These are phyloP conservation scores for Lodderomyces pseudojiufengensis DNA, from an alignment of 1,139 yeast species.

Conservation along the genomic window DNA sequence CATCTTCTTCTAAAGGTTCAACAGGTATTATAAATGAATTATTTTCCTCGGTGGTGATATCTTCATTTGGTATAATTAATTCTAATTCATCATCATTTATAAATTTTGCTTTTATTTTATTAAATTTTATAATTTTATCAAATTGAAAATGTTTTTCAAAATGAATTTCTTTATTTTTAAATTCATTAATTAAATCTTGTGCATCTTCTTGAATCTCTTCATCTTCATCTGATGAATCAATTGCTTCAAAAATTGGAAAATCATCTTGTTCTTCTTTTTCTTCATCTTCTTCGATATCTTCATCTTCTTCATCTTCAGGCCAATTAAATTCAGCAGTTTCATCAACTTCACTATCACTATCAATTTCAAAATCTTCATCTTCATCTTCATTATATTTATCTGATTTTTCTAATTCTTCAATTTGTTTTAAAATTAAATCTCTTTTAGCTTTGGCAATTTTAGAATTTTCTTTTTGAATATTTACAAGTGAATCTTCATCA, in stretches of 20 bases:
- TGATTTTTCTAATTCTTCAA: conserved; percentile 35
- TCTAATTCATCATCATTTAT: conserved; percentile 41
- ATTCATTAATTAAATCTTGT: conserved; percentile 36
- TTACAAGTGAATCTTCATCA: conserved; percentile 19
- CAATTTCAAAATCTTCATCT: conserved; percentile 28
- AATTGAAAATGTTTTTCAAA: conserved; percentile 47
- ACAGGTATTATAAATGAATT: conserved; percentile 27
- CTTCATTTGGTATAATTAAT: conserved; percentile 40
- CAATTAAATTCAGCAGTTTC: conserved; percentile 16
- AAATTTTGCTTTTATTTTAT: conserved; percentile 39
- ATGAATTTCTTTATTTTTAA: conserved; percentile 37
- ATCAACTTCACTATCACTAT: conserved; percentile 20
- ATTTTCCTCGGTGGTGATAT: conserved; percentile 21
- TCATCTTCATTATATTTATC: conserved; percentile 44
- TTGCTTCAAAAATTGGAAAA: not conserved
- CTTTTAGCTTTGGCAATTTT: conserved; percentile 16
- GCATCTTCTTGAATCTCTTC: conserved; percentile 45
- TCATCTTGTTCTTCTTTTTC: conserved; percentile 10
- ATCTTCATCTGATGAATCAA: conserved; percentile 17
- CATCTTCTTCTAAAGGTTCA: conserved; percentile 17
- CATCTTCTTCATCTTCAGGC: conserved; percentile 12
- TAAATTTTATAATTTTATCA: conserved; percentile 38
- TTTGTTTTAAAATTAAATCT: conserved; percentile 27
- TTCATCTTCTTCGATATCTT: conserved; percentile 11
- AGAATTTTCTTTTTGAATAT: conserved; percentile 14